Conservation (phyloP, 1,139 yeast genomes). For the Suhomyces terraborum region DNA sequence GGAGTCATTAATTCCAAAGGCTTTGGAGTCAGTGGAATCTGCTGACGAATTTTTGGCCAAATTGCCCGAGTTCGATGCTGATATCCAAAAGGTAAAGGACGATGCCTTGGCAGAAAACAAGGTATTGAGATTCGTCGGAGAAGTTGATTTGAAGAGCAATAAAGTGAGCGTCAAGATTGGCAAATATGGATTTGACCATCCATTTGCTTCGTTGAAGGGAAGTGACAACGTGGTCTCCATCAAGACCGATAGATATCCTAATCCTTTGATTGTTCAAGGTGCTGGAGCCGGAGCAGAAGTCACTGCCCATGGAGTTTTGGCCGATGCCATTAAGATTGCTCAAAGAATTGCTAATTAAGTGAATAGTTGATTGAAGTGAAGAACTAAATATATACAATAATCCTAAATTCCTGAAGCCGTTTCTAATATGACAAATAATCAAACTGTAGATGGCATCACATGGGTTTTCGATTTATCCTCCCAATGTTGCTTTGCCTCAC, state of each 20-base stretch:
- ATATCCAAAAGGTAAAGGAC: conserved; percentile 72
- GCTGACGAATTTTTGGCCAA: conserved; percentile 78
- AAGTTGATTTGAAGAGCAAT: conserved; percentile 71
- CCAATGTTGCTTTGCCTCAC: conserved; percentile 59
- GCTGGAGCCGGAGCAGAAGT: conserved; percentile 99
- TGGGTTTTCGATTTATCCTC: conserved; percentile 27
- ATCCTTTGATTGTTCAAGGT: conserved; percentile 94
- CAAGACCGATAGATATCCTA: conserved; percentile 85
- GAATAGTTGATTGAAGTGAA: no score
- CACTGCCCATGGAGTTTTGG: conserved; percentile 97
- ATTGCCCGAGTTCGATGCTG: conserved; percentile 80
- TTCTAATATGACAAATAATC: no score
- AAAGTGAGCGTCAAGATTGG: conserved; percentile 84
- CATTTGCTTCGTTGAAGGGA: conserved; percentile 93
- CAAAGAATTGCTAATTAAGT: conserved; percentile 66
- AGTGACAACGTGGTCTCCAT: conserved; percentile 94
- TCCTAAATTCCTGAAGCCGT: no score
- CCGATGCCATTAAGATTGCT: conserved; percentile 87
- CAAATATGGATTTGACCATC: conserved; percentile 83
- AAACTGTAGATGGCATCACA: conserved; percentile 11
- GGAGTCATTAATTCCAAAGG: conserved; percentile 86
- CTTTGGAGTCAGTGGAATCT: conserved; percentile 70
- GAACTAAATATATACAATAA: no score
- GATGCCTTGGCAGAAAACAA: conserved; percentile 82
- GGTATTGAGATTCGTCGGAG: conserved; percentile 91